Base-by-base conservation (phyloP, 192 early-diverging fungal species). In the Coemansia guatemalensis region DNA sequence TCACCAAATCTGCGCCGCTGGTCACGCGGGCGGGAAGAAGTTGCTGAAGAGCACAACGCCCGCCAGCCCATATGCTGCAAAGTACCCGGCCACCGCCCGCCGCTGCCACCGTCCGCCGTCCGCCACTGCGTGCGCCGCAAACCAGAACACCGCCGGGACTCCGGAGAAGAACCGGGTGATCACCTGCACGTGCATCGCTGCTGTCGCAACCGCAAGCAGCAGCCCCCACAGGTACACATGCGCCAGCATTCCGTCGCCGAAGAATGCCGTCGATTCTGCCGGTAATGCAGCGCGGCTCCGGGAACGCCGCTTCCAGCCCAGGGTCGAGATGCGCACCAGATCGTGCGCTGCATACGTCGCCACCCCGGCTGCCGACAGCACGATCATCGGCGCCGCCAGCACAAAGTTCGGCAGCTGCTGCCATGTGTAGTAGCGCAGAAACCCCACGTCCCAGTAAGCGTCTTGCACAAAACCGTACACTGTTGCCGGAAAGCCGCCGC, bases 371-470 rank as follows among this genome's bases (percentile, higher is more conserved):
- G 80, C 41, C n/a, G 88, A 88, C 7, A 94, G 75, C 1, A 62
- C 44, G 30, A 90, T 81, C 80, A 94, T 92, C 5, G 95, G 95
- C 20, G 83, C 68, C 0, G 93, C 93, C 23, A 97, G 78, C 14
- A 91, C 63, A 82, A 97, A 97, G 77, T 95, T 95, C 6, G 93
- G 93, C n/a, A 94, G 80, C 69, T 97, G 91, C 56, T 88, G 83
- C 9, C 86, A 29, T 25, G 89, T 84, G 61, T 87, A 97, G 75
- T 97, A 97, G 1, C 77, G 63, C 23, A 97, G 64, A 67, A 97
- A 92, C 4, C 95, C 95, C 60, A 85, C 82, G 70, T 94, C 88
- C 93, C 94, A 97, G 71, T 97, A 97, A 50, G 86, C 82, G 48
- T 69, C 72, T 74, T 97, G 95, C 11, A 97, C 91, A 85, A 87